These are phyloP conservation scores for Lipomyces orientalis DNA, from an alignment of 805 yeast genomes.

Conservation along the genomic window DNA sequence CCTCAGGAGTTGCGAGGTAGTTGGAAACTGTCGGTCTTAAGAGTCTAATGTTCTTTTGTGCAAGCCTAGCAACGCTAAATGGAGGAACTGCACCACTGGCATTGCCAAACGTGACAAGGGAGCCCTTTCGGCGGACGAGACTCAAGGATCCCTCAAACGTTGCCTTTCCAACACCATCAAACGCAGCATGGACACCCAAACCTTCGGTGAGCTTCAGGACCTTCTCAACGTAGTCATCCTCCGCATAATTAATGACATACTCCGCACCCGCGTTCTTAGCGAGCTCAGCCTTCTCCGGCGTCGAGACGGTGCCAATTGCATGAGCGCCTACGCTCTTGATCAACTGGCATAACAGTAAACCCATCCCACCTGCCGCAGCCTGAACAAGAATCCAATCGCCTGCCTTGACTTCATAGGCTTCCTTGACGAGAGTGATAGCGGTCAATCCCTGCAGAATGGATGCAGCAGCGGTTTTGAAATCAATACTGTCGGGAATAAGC, in stretches of 20 bases:
- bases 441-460: slow-evolving; percentile 76
- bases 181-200: slow-evolving; percentile 69
- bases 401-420: slow-evolving; percentile 67
- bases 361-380: slow-evolving; percentile 98
- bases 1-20: slow-evolving; percentile 62
- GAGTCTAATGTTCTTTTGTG: slow-evolving; percentile 67
- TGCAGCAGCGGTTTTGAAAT: slow-evolving; percentile 64
- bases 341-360: slow-evolving; percentile 71
- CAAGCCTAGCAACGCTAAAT: slow-evolving; percentile 47
- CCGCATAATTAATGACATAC: slow-evolving; percentile 59
- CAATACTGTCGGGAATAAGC: slow-evolving; percentile 56
- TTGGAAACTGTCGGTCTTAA: slow-evolving; percentile 65
- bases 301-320: slow-evolving; percentile 84
- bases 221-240: slow-evolving; percentile 56
- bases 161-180: slow-evolving; percentile 79
- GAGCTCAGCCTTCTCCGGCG: slow-evolving; percentile 68
- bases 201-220: slow-evolving; percentile 68
- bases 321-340: slow-evolving; percentile 69
- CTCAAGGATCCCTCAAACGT: slow-evolving; percentile 70
- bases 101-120: slow-evolving; percentile 79
- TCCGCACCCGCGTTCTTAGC: slow-evolving; percentile 82
- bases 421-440: slow-evolving; percentile 70
- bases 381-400: slow-evolving; percentile 78
- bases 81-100: slow-evolving; percentile 86
- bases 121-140: slow-evolving; percentile 67